A percentile compares a stretch with the other conserved stretches of the same genome.
Conservation (phyloP, 2,329 filamentous ascomycete species). For the Aotearoamyces nothofagi region DNA sequence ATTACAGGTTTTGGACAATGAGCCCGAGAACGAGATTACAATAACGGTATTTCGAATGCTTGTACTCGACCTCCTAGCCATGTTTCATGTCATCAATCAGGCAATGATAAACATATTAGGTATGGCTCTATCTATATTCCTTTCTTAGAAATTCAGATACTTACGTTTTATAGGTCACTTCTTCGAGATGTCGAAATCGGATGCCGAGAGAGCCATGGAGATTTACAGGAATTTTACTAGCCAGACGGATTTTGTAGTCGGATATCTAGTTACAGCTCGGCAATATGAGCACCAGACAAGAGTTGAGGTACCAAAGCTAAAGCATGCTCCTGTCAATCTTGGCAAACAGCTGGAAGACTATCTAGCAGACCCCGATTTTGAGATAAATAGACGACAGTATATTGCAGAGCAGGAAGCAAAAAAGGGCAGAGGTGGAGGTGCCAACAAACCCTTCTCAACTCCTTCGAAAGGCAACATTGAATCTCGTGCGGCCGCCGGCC, state of each 20-base stretch:
- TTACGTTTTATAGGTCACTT: slow-evolving; percentile 56
- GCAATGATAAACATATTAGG: slow-evolving; percentile 93
- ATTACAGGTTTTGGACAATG: slow-evolving; percentile 67
- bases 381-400: slow-evolving; percentile 83
- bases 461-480: slow-evolving; percentile 20
- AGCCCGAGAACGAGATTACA: slow-evolving; percentile 92
- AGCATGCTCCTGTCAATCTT: slow-evolving; percentile 88
- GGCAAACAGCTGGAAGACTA: slow-evolving; percentile 88
- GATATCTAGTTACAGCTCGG: slow-evolving; percentile 74
- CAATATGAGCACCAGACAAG: slow-evolving; percentile 86
- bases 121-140: slow-evolving; percentile 25
- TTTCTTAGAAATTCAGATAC: neutral
- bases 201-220: slow-evolving; percentile 79
- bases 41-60: slow-evolving; percentile 85
- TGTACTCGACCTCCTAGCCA: slow-evolving; percentile 72
- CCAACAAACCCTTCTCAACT: slow-evolving; percentile 28
- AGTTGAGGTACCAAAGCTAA: slow-evolving; percentile 89
- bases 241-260: slow-evolving; percentile 85
- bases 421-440: slow-evolving; percentile 20
- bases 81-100: slow-evolving; percentile 94
- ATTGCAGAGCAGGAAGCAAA: slow-evolving; percentile 72
- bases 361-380: slow-evolving; percentile 86
- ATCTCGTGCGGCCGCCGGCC: slow-evolving; percentile 13
- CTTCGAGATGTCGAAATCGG: slow-evolving; percentile 92
- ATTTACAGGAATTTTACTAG: slow-evolving; percentile 88